These are phyloP conservation scores for Exophiala sp. DNA, from an alignment of 2,329 filamentous ascomycete species.

Conservation along the genomic window DNA sequence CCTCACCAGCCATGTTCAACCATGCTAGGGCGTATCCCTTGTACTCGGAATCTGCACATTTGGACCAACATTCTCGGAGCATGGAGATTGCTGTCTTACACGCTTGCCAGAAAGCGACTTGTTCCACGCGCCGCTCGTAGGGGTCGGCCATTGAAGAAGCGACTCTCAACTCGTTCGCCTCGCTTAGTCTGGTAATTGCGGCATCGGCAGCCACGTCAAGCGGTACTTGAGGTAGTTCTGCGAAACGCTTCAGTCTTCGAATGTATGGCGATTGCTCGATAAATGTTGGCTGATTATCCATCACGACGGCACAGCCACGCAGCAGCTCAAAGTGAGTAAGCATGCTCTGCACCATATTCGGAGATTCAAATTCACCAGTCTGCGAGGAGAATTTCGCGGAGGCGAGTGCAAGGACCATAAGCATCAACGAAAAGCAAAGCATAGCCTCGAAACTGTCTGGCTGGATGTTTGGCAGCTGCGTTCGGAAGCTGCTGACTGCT, in stretches of 20 bases:
- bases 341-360: slow-evolving; percentile 14
- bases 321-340: slow-evolving; percentile 19
- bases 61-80: slow-evolving; percentile 16
- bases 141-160: background rate
- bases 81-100: slow-evolving; percentile 18
- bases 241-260: slow-evolving; percentile 13
- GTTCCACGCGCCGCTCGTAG: slow-evolving; percentile 7
- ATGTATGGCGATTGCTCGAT: slow-evolving; percentile 17
- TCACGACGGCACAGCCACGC: slow-evolving; percentile 12
- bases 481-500: slow-evolving; percentile 15
- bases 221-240: slow-evolving; percentile 8
- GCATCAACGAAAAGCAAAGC: slow-evolving; percentile 21
- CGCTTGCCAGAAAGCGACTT: slow-evolving; percentile 13
- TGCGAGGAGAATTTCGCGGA: slow-evolving; percentile 11
- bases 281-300: slow-evolving; percentile 12
- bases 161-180: slow-evolving; percentile 17
- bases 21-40: slow-evolving; percentile 19
- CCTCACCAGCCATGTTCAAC: slow-evolving; percentile 23
- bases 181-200: slow-evolving; percentile 8
- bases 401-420: slow-evolving; percentile 20
- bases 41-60: slow-evolving; percentile 13
- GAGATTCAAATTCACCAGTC: background rate
- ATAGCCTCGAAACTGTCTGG: slow-evolving; percentile 10
- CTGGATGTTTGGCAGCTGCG: slow-evolving; percentile 8
- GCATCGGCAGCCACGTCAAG: slow-evolving; percentile 4